phyloP scores from a whole-genome alignment of 139 green algal genomes.

The Marvania coccoides region DNA sequence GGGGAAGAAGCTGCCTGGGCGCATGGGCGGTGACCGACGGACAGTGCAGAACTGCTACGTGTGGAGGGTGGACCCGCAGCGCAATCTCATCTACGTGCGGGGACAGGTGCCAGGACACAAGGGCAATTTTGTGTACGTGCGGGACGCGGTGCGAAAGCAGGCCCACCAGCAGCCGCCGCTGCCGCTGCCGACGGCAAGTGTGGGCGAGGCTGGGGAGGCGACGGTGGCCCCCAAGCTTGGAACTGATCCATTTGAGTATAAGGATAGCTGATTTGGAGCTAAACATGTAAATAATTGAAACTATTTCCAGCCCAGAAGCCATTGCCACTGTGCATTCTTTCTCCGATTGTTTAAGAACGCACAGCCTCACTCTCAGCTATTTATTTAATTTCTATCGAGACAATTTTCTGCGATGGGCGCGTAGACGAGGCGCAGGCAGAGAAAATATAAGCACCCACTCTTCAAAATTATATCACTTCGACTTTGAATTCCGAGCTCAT shows the following conservation, averaged over 20 bases:
- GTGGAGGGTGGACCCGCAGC: slow-evolving; percentile 77
- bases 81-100: slow-evolving; percentile 91
- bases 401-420: too few species aligned
- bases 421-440: too few species aligned
- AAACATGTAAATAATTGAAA: neutral
- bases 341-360: too few species aligned
- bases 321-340: too few species aligned
- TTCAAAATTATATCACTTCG: too few species aligned
- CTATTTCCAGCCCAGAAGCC: neutral
- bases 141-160: slow-evolving; percentile 52
- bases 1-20: slow-evolving; percentile 96
- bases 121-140: slow-evolving; percentile 72
- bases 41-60: slow-evolving; percentile 63
- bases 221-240: slow-evolving; percentile 10
- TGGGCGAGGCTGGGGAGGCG: neutral
- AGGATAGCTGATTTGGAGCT: too few species aligned
- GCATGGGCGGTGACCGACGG: slow-evolving; percentile 74
- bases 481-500: too few species aligned
- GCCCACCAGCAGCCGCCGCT: slow-evolving; percentile 28
- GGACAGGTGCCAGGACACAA: slow-evolving; percentile 85
- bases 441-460: too few species aligned
- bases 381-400: too few species aligned
- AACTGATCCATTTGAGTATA: slow-evolving; percentile 22
- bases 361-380: too few species aligned
- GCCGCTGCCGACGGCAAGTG: slow-evolving; percentile 14